These are phyloP conservation scores for Ceratocystis ficicola DNA, from an alignment of 2,329 filamentous ascomycete genomes.

Conservation along the genomic window DNA sequence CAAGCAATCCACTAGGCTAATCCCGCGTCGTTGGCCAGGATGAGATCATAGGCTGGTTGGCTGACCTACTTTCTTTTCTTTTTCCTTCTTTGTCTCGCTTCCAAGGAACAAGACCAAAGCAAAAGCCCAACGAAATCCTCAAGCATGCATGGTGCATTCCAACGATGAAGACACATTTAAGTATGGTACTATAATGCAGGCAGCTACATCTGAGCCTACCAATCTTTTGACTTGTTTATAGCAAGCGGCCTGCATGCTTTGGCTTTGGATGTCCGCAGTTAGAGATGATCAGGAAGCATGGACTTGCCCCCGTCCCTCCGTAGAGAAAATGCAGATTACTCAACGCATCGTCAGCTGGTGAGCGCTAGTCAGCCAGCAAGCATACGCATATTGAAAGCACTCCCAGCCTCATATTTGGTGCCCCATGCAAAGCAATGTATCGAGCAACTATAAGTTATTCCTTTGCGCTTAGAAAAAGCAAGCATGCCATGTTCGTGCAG, in stretches of 20 bases:
- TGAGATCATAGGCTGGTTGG: neutral
- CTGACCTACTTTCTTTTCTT: neutral
- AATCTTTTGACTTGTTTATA: no score
- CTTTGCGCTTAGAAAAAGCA: neutral
- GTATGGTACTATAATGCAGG: neutral
- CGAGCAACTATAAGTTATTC: neutral
- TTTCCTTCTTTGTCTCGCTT: neutral
- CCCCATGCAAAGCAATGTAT: slow-evolving; percentile 1
- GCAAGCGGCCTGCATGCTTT: neutral
- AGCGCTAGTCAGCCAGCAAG: neutral
- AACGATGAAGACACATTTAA: neutral
- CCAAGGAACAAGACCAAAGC: neutral
- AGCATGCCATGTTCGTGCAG: neutral
- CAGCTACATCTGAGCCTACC: neutral
- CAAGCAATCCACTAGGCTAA: neutral
- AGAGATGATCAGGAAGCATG: no score
- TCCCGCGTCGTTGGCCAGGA: neutral
- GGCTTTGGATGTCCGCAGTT: no score
- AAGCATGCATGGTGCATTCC: slow-evolving; percentile 14
- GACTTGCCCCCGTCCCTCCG: no score
- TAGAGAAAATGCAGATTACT: no score
- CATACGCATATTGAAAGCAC: neutral
- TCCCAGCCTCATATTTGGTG: neutral
- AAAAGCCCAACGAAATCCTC: slow-evolving; percentile 7
- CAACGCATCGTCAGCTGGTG: no score